These are phyloP conservation scores for Calonectria pseudoreteaudii DNA, from an alignment of 2,329 filamentous ascomycete genomes.

Conservation along the genomic window DNA sequence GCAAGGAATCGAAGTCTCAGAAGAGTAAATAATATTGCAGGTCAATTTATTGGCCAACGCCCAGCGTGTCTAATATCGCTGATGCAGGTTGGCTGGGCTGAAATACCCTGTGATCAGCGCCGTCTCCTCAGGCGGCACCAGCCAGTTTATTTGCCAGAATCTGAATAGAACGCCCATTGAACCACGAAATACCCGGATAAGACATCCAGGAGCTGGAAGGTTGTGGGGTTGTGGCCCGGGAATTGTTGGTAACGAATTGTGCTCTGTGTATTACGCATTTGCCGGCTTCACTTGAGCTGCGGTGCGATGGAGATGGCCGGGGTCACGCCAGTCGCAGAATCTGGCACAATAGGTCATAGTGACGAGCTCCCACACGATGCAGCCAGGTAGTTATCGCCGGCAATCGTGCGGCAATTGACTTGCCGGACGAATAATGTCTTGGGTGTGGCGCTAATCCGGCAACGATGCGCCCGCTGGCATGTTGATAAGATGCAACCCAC, in stretches of 20 bases:
- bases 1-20: background rate
- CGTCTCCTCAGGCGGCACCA: background rate
- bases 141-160: background rate
- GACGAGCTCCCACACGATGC: background rate
- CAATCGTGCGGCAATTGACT: background rate
- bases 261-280: slow-evolving; percentile 15
- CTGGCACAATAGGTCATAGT: background rate
- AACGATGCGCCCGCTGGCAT: background rate
- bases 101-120: background rate
- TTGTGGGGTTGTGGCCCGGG: background rate
- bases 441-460: background rate
- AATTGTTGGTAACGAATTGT: slow-evolving; percentile 3
- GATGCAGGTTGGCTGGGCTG: background rate
- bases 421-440: background rate
- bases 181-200: slow-evolving; percentile 2
- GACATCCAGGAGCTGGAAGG: background rate
- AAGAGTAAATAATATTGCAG: background rate
- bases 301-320: background rate
- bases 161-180: background rate
- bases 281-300: background rate
- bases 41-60: background rate
- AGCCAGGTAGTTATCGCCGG: background rate
- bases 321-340: background rate
- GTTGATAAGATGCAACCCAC: background rate
- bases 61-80: background rate